A percentile compares a stretch with the other conserved stretches of the same genome.
phyloP scores from a whole-genome alignment of 495 filamentous ascomycete species.

The Friedmanniomyces endolithicus region DNA sequence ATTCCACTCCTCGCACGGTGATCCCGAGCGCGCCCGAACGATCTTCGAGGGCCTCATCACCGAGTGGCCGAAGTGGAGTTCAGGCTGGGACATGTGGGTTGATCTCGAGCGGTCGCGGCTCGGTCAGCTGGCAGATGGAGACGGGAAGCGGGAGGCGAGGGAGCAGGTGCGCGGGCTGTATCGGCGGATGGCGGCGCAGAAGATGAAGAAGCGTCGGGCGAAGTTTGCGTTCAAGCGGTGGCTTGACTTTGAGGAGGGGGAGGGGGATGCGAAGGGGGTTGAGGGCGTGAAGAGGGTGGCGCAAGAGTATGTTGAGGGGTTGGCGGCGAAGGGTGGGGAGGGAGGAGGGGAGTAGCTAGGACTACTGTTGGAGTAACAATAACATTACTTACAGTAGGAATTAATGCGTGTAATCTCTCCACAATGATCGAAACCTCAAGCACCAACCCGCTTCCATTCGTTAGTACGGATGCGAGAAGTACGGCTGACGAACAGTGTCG shows the following conservation, averaged over 20 bases:
- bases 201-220: conserved; percentile 35
- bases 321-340: conserved; percentile 20
- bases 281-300: conserved; percentile 25
- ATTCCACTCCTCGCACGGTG: conserved; percentile 71
- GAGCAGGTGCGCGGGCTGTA: conserved; percentile 63
- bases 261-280: conserved; percentile 24
- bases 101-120: conserved; percentile 54
- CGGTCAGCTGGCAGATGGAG: background rate
- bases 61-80: conserved; percentile 74
- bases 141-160: conserved; percentile 45
- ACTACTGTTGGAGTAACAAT: too few relatives aligned
- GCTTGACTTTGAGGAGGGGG: conserved; percentile 29
- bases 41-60: conserved; percentile 81
- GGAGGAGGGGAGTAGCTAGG: conserved; percentile 4
- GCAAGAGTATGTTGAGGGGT: conserved; percentile 20
- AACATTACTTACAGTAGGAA: too few relatives aligned
- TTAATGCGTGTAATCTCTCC: too few relatives aligned
- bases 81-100: conserved; percentile 83
- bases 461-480: too few relatives aligned
- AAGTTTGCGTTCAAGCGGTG: conserved; percentile 29
- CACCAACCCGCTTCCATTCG: too few relatives aligned
- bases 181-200: conserved; percentile 60
- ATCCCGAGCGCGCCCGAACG: conserved; percentile 82
- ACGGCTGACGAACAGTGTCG: too few relatives aligned
- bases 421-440: too few relatives aligned